phyloP scores from a whole-genome alignment of 345 rosid genomes.

The Bretschneidera sinensis region DNA sequence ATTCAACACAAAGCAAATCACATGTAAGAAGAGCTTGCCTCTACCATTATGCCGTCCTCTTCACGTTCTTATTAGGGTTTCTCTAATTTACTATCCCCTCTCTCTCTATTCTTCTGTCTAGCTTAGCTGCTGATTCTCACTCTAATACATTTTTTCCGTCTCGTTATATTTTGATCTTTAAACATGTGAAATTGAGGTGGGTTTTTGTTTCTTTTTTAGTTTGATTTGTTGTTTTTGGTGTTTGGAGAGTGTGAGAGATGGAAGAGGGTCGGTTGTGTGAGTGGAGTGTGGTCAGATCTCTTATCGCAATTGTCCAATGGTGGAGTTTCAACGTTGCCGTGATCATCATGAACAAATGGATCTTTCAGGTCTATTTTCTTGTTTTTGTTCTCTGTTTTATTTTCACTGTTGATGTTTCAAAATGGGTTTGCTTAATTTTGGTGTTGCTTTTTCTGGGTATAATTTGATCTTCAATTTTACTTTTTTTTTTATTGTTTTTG shows the following conservation, averaged over 20 bases:
- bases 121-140: conserved; percentile 11
- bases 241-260: conserved; percentile 41
- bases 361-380: conserved; percentile 78
- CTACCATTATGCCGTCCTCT: conserved; percentile 44
- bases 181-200: conserved; percentile 16
- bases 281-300: conserved; percentile 83
- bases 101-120: neutral
- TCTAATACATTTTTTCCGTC: conserved; percentile 4
- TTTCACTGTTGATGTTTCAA: conserved; percentile 9
- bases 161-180: conserved; percentile 19
- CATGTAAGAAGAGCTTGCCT: conserved; percentile 40
- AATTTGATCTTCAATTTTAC: conserved; percentile 13
- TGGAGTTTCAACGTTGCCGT: conserved; percentile 96
- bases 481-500: neutral
- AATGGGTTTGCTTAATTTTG: conserved; percentile 11
- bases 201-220: conserved; percentile 18
- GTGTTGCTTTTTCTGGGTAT: neutral
- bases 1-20: conserved; percentile 30
- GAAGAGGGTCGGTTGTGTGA: conserved; percentile 60
- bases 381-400: too few species aligned
- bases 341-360: conserved; percentile 99
- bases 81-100: too few species aligned
- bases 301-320: conserved; percentile 92
- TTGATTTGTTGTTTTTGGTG: conserved; percentile 19
- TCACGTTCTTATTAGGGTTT: conserved; percentile 30